Evolutionary conservation across 2,329 filamentous ascomycete species (phyloP), one percentile per base, ranked within the genome.

Genomic region (Cytospora piceae): DNA sequence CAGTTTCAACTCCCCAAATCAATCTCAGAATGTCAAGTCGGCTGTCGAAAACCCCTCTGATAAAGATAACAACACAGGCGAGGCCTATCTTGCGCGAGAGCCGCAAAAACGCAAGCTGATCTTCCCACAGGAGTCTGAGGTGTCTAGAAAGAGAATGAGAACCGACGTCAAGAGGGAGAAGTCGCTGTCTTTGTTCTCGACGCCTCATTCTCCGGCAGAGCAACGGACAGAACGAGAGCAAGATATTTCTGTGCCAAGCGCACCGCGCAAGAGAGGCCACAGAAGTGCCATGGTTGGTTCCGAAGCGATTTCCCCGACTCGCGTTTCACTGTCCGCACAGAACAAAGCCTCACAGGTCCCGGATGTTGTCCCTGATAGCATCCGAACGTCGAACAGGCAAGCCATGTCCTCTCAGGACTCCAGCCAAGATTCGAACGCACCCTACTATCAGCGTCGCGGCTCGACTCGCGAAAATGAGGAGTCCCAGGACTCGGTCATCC

Each of bases 401-500:
- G 34, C 4, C 20, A 46, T 27, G 24, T 32, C 34, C 17, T 58
- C 22, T 4, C 60, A 51, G 20, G 17, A 60, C 34, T 22, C 20
- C 49, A 58, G 53, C 15, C 61, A 65, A 17, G 31, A 31, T 39
- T 17, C 61, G 8, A 60, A 63, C 11, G 49, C 60, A 12, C 66
- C 69, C 24, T 66, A 67, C 20, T 64, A 65, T 46, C 63, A 64
- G 15, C 59, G 31, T 17, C 63, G 31, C 22, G 49, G 20, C 15
- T 68, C 64, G 52, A 39, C 52, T 7, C 54, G 58, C 4, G 53
- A 57, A 12, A 61, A 70, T 9, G 63, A 65, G 31, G 66, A 69
- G 37, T 68, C 67, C 4, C 69, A 71, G n/a, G 66, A 67, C 14
- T 68, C 69, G 7, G 57, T 68, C 2, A 60, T 55, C 12, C 63